Percentiles rank a stretch among this genome's conserved stretches.
These are phyloP conservation scores for Aspergillus steynii DNA, from an alignment of 495 filamentous ascomycete species.

Conservation along the genomic window DNA sequence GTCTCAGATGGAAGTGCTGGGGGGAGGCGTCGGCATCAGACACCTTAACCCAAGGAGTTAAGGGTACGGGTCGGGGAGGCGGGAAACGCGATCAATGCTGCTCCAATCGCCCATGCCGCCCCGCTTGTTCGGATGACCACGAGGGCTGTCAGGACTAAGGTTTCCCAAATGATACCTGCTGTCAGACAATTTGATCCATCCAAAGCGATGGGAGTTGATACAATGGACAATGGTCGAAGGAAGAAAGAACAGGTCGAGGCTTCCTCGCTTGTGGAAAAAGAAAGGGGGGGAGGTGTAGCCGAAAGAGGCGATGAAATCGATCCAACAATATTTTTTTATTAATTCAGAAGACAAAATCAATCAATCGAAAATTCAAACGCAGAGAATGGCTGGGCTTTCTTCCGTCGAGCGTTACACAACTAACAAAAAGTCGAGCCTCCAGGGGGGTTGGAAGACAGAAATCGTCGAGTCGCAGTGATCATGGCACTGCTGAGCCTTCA, in stretches of 20 bases:
- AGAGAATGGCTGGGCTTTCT: not conserved
- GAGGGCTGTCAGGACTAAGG: conserved; percentile 20
- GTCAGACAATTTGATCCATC: not conserved
- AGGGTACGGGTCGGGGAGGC: conserved; percentile 9
- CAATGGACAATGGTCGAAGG: not conserved
- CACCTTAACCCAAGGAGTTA: not conserved
- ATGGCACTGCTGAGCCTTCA: not conserved
- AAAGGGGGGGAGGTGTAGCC: no score
- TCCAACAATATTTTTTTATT: not conserved
- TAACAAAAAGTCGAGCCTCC: not conserved
- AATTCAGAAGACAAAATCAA: not conserved
- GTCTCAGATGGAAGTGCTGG: conserved; percentile 5
- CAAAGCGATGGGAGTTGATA: not conserved
- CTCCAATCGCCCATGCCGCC: conserved; percentile 19
- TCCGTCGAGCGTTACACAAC: not conserved
- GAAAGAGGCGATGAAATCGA: no score
- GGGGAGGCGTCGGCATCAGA: not conserved
- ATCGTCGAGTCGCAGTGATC: not conserved
- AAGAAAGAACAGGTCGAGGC: not conserved
- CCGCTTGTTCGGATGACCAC: conserved; percentile 27
- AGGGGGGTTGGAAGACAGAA: not conserved
- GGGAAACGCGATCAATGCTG: conserved; percentile 21
- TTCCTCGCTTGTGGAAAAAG: not conserved
- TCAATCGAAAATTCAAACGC: not conserved
- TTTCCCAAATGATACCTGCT: not conserved